Evolutionary conservation across 2,329 filamentous ascomycete species (phyloP).

Genomic region (Botryosphaeria dothidea): DNA sequence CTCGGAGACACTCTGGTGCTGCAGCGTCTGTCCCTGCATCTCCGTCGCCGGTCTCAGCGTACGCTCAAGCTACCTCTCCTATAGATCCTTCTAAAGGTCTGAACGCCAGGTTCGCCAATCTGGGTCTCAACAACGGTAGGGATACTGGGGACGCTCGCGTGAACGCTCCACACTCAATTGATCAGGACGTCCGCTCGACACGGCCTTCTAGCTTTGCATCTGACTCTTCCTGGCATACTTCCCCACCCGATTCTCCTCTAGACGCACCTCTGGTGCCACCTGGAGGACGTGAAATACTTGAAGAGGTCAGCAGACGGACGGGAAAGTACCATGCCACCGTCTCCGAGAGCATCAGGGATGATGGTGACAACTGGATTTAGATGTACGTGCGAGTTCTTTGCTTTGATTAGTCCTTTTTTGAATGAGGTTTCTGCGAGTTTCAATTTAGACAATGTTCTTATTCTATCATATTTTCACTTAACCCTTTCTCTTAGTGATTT

Average conservation of each 20-base stretch:
- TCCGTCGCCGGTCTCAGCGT: not conserved
- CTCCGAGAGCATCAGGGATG: no score
- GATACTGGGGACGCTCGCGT: not conserved
- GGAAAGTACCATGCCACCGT: no score
- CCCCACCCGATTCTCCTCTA: not conserved
- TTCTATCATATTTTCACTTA: no score
- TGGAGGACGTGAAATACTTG: not conserved
- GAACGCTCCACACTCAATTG: not conserved
- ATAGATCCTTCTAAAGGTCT: not conserved
- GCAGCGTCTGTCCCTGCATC: not conserved
- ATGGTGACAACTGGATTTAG: no score
- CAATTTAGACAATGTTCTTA: no score
- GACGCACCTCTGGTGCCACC: not conserved
- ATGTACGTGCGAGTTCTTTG: no score
- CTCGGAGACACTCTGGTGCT: not conserved
- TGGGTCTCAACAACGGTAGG: not conserved
- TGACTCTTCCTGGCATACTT: not conserved
- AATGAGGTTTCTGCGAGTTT: no score
- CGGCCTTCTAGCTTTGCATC: not conserved
- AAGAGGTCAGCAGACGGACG: not conserved
- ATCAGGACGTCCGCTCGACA: not conserved
- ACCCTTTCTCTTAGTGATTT: no score
- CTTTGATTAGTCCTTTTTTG: no score
- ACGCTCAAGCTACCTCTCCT: not conserved
- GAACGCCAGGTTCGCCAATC: not conserved